phyloP scores from a whole-genome alignment of 331 rosid genomes.

The Rhamnella rubrinervis region DNA sequence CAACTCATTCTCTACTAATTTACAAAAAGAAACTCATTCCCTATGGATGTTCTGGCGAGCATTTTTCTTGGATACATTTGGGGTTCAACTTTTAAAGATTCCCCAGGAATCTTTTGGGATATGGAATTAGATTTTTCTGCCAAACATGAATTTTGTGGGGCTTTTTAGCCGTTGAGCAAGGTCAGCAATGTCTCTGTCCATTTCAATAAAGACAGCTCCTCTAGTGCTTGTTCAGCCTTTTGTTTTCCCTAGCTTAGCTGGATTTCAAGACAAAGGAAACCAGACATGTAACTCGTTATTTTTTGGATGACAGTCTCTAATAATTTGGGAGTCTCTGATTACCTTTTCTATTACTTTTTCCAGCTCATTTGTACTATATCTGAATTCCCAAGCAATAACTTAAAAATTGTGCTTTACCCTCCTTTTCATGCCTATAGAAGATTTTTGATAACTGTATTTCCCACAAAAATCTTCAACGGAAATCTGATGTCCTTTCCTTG shows the following conservation, averaged over 20 bases:
- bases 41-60: slow-evolving; percentile 20
- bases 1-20: background rate
- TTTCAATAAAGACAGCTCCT: slow-evolving; percentile 54
- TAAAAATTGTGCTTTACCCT: background rate
- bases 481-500: background rate
- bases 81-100: slow-evolving; percentile 35
- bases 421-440: no score
- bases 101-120: slow-evolving; percentile 65
- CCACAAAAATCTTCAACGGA: background rate
- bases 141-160: slow-evolving; percentile 24
- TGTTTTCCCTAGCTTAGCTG: slow-evolving; percentile 42
- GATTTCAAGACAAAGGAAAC: slow-evolving; percentile 26
- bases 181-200: slow-evolving; percentile 43
- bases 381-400: background rate
- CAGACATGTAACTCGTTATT: background rate
- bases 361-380: slow-evolving; percentile 20
- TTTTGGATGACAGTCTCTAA: slow-evolving; percentile 25
- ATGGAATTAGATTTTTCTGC: slow-evolving; percentile 35
- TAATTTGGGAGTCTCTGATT: slow-evolving; percentile 17
- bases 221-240: slow-evolving; percentile 42
- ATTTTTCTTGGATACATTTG: slow-evolving; percentile 9
- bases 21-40: no score
- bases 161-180: slow-evolving; percentile 34
- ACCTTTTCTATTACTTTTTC: slow-evolving; percentile 11
- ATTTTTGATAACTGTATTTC: no score